Percentiles rank a stretch among this genome's conserved stretches.
Evolutionary conservation across 2,329 filamentous ascomycete genomes (phyloP).

Genomic region (Cyphellophora attinorum): DNA sequence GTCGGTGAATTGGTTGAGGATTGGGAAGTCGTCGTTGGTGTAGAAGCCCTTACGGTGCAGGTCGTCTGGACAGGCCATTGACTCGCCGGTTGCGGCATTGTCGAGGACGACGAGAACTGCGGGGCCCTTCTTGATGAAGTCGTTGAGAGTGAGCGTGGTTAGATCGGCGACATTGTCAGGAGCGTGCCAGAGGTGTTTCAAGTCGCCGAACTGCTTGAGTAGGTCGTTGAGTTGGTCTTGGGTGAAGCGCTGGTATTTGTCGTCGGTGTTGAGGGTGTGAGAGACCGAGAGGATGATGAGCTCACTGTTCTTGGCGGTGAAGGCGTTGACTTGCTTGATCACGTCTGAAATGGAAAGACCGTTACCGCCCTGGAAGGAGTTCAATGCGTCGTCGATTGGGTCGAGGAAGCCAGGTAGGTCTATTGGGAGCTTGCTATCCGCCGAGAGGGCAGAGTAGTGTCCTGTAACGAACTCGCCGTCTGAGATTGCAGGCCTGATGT

Average conservation of each 20-base stretch:
- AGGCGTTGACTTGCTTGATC: conserved; percentile 32
- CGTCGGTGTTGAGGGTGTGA: conserved; percentile 34
- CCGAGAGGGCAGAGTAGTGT: conserved; percentile 23
- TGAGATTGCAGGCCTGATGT: conserved; percentile 35
- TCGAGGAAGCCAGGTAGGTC: background rate
- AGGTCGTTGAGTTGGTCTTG: conserved; percentile 31
- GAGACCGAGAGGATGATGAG: conserved; percentile 39
- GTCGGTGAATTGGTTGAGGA: conserved; percentile 23
- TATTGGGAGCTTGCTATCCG: background rate
- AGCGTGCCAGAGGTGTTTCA: conserved; percentile 31
- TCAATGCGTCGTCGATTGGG: conserved; percentile 4
- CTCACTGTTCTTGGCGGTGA: conserved; percentile 35
- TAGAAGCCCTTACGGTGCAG: conserved; percentile 26
- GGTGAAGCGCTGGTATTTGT: conserved; percentile 28
- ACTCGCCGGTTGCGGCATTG: conserved; percentile 19
- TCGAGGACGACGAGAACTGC: conserved; percentile 27
- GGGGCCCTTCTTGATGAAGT: conserved; percentile 26
- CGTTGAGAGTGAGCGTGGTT: conserved; percentile 22
- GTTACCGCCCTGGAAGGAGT: conserved; percentile 36
- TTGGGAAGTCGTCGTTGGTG: conserved; percentile 23
- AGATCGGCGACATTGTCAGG: conserved; percentile 22
- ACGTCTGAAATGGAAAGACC: conserved; percentile 35
- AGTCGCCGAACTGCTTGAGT: conserved; percentile 25
- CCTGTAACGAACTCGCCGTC: conserved; percentile 33
- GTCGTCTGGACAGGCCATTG: conserved; percentile 9